Evolutionary conservation across 2,329 filamentous ascomycete species (phyloP).

Genomic region (Fusarium burgessii): DNA sequence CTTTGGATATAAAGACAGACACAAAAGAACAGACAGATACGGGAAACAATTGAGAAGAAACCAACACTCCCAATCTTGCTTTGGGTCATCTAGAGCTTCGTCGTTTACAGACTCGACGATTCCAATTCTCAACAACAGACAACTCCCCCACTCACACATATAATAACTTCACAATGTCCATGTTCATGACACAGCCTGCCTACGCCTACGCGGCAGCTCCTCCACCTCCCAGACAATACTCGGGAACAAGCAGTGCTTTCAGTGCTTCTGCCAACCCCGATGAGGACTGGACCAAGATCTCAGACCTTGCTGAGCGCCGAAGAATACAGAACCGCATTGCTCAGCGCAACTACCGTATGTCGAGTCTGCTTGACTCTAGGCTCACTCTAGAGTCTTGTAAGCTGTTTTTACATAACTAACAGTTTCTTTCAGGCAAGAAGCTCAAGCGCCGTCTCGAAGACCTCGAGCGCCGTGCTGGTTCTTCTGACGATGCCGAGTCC

Average conservation of each 20-base stretch:
- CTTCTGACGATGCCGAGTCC: slow-evolving; percentile 59
- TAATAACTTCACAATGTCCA: slow-evolving; percentile 49
- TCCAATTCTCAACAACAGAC: slow-evolving; percentile 17
- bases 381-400: background rate
- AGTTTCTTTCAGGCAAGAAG: slow-evolving; percentile 77
- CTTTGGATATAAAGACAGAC: slow-evolving; percentile 33
- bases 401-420: slow-evolving; percentile 24
- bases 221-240: slow-evolving; percentile 72
- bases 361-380: slow-evolving; percentile 10
- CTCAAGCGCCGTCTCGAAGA: slow-evolving; percentile 90
- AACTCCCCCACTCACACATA: slow-evolving; percentile 19
- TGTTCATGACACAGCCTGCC: slow-evolving; percentile 53
- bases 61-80: slow-evolving; percentile 16
- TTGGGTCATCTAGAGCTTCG: slow-evolving; percentile 33
- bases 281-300: slow-evolving; percentile 99
- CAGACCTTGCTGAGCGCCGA: slow-evolving; percentile 91
- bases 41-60: slow-evolving; percentile 25
- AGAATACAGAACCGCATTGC: slow-evolving; percentile 98
- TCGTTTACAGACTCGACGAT: slow-evolving; percentile 28
- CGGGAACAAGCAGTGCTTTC: slow-evolving; percentile 91
- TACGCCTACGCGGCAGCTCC: slow-evolving; percentile 50
- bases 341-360: slow-evolving; percentile 94
- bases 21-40: slow-evolving; percentile 28
- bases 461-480: slow-evolving; percentile 80
- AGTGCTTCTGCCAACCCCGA: slow-evolving; percentile 94